These are phyloP conservation scores for Scedosporium dehoogii DNA, from an alignment of 2,329 filamentous ascomycete species.

Conservation along the genomic window DNA sequence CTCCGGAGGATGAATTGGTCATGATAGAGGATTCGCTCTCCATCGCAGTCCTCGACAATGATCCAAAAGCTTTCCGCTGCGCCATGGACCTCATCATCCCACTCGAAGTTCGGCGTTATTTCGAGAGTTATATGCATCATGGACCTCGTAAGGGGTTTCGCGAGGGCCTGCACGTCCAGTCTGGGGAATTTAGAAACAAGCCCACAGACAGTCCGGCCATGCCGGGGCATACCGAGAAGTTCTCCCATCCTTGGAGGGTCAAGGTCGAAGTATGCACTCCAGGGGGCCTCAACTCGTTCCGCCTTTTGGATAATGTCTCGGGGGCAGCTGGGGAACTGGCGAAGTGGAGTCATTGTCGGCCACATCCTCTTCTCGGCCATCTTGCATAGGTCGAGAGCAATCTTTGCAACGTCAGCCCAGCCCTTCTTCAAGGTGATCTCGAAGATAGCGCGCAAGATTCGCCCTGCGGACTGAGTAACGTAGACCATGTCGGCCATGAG, in stretches of 20 bases:
- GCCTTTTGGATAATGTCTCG: slow-evolving; percentile 83
- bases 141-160: slow-evolving; percentile 88
- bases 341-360: slow-evolving; percentile 93
- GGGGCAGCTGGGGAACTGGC: slow-evolving; percentile 78
- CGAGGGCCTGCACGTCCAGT: slow-evolving; percentile 83
- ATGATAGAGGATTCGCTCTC: slow-evolving; percentile 89
- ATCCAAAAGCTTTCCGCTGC: slow-evolving; percentile 93
- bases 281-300: slow-evolving; percentile 88
- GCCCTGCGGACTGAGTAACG: slow-evolving; percentile 92
- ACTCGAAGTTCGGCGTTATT: slow-evolving; percentile 89
- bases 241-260: slow-evolving; percentile 96
- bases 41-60: slow-evolving; percentile 92
- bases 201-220: slow-evolving; percentile 74
- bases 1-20: slow-evolving; percentile 88
- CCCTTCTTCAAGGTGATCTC: slow-evolving; percentile 97
- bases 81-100: slow-evolving; percentile 86
- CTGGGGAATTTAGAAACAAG: slow-evolving; percentile 89
- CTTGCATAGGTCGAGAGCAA: slow-evolving; percentile 89
- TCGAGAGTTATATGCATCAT: slow-evolving; percentile 85
- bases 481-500: slow-evolving; percentile 99
- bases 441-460: slow-evolving; percentile 90
- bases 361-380: slow-evolving; percentile 99
- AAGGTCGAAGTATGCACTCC: slow-evolving; percentile 89
- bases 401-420: slow-evolving; percentile 88
- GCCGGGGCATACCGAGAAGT: slow-evolving; percentile 80